These are phyloP conservation scores for Globisporangium spinosum DNA, from an alignment of 352 stramenopile species.

Conservation along the genomic window DNA sequence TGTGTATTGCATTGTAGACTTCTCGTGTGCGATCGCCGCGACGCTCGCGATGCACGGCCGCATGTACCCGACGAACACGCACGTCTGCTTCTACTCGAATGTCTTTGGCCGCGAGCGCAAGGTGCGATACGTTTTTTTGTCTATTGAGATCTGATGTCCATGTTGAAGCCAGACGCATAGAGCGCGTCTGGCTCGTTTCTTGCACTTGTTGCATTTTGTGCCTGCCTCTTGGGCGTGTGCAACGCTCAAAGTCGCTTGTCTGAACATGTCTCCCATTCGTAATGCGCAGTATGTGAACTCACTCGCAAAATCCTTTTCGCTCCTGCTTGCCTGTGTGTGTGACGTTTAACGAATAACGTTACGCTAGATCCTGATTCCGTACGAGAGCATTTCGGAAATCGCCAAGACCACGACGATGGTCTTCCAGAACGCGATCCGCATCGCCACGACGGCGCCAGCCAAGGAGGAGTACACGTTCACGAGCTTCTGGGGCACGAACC, in stretches of 20 bases:
- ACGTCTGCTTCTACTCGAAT: slow-evolving; percentile 88
- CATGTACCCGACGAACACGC: slow-evolving; percentile 82
- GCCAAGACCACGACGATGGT: slow-evolving; percentile 82
- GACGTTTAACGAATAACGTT: background rate
- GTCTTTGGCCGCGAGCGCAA: slow-evolving; percentile 86
- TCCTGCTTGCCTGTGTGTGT: background rate
- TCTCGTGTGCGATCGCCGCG: slow-evolving; percentile 74
- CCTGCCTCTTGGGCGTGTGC: slow-evolving; percentile 15
- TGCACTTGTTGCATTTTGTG: background rate
- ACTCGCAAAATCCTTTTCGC: slow-evolving; percentile 1
- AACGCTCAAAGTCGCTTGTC: background rate
- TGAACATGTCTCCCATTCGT: slow-evolving; percentile 1
- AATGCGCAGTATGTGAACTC: background rate
- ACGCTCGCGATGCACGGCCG: slow-evolving; percentile 83
- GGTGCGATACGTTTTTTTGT: slow-evolving; percentile 29
- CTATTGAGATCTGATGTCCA: slow-evolving; percentile 6
- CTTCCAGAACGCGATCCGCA: slow-evolving; percentile 74
- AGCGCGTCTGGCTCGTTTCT: slow-evolving; percentile 16
- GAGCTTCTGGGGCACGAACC: slow-evolving; percentile 83
- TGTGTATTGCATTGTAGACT: slow-evolving; percentile 38
- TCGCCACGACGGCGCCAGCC: slow-evolving; percentile 43
- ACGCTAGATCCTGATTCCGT: slow-evolving; percentile 70
- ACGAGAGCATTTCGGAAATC: slow-evolving; percentile 78
- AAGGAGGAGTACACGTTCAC: slow-evolving; percentile 85
- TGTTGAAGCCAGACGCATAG: slow-evolving; percentile 2